These are phyloP conservation scores for Monosporozyma solicola DNA, from an alignment of 805 yeast species.

Conservation along the genomic window DNA sequence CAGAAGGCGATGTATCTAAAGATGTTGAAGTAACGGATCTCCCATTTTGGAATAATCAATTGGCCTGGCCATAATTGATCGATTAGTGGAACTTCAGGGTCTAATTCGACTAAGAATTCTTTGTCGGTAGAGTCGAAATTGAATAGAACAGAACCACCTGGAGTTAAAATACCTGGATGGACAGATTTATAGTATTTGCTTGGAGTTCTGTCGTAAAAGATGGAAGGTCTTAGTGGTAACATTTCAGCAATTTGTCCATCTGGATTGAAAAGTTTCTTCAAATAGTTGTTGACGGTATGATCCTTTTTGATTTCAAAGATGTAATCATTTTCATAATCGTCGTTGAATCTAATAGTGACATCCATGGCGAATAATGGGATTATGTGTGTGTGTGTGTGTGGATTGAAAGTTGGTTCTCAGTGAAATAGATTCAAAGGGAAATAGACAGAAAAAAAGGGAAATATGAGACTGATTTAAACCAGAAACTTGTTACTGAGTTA, in stretches of 20 bases:
- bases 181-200: slow-evolving; percentile 49
- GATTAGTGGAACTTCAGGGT: slow-evolving; percentile 41
- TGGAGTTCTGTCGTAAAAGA: slow-evolving; percentile 60
- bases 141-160: slow-evolving; percentile 72
- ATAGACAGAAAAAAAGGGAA: not conserved
- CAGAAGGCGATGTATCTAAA: slow-evolving; percentile 17
- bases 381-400: not conserved
- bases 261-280: slow-evolving; percentile 42
- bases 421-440: not conserved
- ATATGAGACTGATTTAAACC: not conserved
- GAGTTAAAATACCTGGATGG: slow-evolving; percentile 59
- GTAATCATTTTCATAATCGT: slow-evolving; percentile 78
- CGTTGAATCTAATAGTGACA: slow-evolving; percentile 67
- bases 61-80: slow-evolving; percentile 84
- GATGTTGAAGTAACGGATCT: slow-evolving; percentile 5
- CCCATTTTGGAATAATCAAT: slow-evolving; percentile 39
- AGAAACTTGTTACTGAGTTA: not conserved
- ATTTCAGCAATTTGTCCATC: slow-evolving; percentile 37
- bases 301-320: slow-evolving; percentile 61
- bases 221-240: slow-evolving; percentile 65
- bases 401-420: not conserved
- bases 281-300: slow-evolving; percentile 49
- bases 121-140: slow-evolving; percentile 44
- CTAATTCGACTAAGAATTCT: slow-evolving; percentile 37
- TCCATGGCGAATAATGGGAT: slow-evolving; percentile 16